Evolutionary conservation across 2,329 filamentous ascomycete species (phyloP).

Genomic region (Lojkania enalia): DNA sequence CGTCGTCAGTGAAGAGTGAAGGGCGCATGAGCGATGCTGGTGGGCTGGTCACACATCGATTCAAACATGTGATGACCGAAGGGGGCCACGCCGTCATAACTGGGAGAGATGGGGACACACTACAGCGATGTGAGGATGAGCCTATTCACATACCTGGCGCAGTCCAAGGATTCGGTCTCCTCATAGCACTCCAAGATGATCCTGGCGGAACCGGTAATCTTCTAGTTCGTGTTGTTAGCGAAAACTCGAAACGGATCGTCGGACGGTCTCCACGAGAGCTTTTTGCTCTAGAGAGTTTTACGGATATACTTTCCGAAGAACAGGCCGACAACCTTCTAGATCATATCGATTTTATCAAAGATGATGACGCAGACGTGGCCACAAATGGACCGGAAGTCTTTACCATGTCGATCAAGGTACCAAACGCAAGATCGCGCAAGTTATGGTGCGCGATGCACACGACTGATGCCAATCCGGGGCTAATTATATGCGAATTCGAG

Average conservation of each 20-base stretch:
- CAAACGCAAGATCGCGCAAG: constrained; percentile 62
- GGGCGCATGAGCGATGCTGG: constrained; percentile 48
- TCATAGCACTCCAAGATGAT: constrained; percentile 75
- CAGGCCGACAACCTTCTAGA: constrained; percentile 82
- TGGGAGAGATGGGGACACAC: constrained; percentile 68
- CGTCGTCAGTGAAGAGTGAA: constrained; percentile 38
- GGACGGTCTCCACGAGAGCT: constrained; percentile 77
- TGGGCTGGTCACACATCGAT: constrained; percentile 69
- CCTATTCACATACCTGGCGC: constrained; percentile 87
- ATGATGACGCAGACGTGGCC: constrained; percentile 75
- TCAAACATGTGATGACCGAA: constrained; percentile 75
- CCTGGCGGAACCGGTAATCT: constrained; percentile 62
- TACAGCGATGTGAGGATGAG: constrained; percentile 87
- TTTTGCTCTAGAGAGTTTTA: constrained; percentile 74
- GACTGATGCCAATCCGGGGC: constrained; percentile 62
- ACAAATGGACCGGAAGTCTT: constrained; percentile 85
- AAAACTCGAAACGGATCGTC: constrained; percentile 75
- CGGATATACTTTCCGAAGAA: constrained; percentile 82
- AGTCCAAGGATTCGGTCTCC: constrained; percentile 76
- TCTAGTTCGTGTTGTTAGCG: constrained; percentile 73
- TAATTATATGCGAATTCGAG: constrained; percentile 88
- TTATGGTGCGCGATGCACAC: constrained; percentile 88
- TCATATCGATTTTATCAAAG: constrained; percentile 84
- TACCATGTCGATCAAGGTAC: constrained; percentile 69
- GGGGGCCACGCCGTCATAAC: constrained; percentile 83